A percentile compares a stretch with the other conserved stretches of the same genome.
Evolutionary conservation across 2,329 filamentous ascomycete species (phyloP).

Genomic region (Colletotrichum lupini): DNA sequence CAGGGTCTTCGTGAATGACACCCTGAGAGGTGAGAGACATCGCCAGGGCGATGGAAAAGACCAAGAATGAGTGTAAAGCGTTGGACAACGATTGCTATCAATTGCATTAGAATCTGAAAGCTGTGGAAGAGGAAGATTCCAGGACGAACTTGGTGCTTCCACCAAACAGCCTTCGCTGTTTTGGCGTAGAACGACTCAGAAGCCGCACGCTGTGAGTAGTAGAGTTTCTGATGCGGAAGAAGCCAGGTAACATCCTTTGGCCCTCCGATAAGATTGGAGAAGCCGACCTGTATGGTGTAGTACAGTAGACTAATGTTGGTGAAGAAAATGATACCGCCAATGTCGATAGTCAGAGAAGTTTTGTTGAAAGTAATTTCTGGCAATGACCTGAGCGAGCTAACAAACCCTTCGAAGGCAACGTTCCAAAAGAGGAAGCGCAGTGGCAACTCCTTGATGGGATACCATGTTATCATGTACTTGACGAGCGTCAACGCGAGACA

Average conservation of each 20-base stretch:
- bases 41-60: not conserved
- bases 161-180: not conserved
- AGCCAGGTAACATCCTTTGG: not conserved
- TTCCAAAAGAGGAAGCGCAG: not conserved
- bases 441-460: not conserved
- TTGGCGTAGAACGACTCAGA: not conserved
- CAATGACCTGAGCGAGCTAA: not conserved
- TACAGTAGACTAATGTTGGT: not conserved
- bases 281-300: not conserved
- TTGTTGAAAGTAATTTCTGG: not conserved
- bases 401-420: not conserved
- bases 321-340: too few relatives aligned
- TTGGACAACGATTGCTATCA: not conserved
- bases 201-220: not conserved
- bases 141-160: not conserved
- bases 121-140: not conserved
- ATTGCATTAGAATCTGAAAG: not conserved
- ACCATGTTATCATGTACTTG: not conserved
- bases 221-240: not conserved
- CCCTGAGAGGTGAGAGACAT: not conserved
- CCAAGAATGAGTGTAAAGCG: not conserved
- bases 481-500: not conserved
- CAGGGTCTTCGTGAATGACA: not conserved
- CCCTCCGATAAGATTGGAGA: not conserved
- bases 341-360: not conserved